Conservation (phyloP, 108 stramenopile species). For the Discostella pseudostelligera region DNA sequence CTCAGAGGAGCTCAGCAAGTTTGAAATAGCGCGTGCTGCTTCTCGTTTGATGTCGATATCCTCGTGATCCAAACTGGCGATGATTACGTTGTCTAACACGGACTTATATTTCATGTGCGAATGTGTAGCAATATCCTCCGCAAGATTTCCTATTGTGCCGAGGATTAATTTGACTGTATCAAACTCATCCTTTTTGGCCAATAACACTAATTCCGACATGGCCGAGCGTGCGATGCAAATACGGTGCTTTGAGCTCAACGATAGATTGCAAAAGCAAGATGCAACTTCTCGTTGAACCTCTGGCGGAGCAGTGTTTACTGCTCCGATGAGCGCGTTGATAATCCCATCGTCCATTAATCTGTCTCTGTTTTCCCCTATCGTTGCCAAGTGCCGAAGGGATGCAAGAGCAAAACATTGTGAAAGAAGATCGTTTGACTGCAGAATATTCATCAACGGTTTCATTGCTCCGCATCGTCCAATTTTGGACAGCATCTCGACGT, state of each 20-base stretch:
- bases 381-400: conserved; percentile 65
- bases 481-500: conserved; percentile 53
- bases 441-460: conserved; percentile 47
- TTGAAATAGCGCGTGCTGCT: conserved; percentile 72
- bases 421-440: conserved; percentile 53
- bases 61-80: conserved; percentile 52
- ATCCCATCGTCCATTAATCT: conserved; percentile 47
- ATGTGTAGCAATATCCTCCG: conserved; percentile 79
- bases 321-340: conserved; percentile 46
- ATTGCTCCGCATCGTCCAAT: conserved; percentile 64
- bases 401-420: conserved; percentile 63
- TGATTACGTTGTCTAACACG: conserved; percentile 23
- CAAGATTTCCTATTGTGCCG: conserved; percentile 72
- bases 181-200: conserved; percentile 55
- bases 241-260: conserved; percentile 57
- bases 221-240: conserved; percentile 53
- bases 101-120: conserved; percentile 7
- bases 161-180: conserved; percentile 70
- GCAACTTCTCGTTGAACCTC: conserved; percentile 79
- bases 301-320: conserved; percentile 43
- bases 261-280: conserved; percentile 67
- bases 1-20: conserved; percentile 63
- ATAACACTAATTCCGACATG: conserved; percentile 45
- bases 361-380: conserved; percentile 54
- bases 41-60: conserved; percentile 71